Evolutionary conservation across 139 green algal genomes (phyloP), one percentile per base, ranked within the genome.

Genomic region (Axilococcus clingmanii): DNA sequence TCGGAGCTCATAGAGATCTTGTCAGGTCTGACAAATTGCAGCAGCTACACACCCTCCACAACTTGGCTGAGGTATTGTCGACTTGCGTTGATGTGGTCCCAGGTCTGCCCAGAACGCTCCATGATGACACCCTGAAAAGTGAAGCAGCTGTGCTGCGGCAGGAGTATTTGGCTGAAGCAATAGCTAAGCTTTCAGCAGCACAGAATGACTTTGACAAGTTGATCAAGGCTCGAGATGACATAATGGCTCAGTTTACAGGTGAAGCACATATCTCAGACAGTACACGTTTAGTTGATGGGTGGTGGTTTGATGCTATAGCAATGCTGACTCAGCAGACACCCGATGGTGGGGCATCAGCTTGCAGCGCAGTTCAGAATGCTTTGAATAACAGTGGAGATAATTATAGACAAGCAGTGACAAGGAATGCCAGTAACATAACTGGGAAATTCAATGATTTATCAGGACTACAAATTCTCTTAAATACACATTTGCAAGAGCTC

Each of bases 1-100:
- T 47, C 1, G 68, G 71, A 9, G 28, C n/a, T 16, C 74, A 75
- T 48, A 40, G 53, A 35, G 35, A 28, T 3, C 20, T 54, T 4
- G 59, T 94, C 4, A 62, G 70, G 5, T 59, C 74, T 14, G 86
- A 95, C 63, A 68, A 71, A 17, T 74, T 95, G 45, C 87, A 94
- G 71, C 66, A 65, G 33, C 72, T 95, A 51, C 87, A 95, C 71
- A 83, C 81, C 9, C 53, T 95, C 17, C 55, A 83, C 72, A 95
- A 95, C 66, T 73, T 95, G 47, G 59, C 37, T 1, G 23, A 64
- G 28, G 46, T 80, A 54, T 63, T 93, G 60, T 37, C 27, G 2
- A 12, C 4, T 9, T 20, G 11, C 30, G 43, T 42, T 33, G 20
- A 41, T 7, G 41, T 28, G 16, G 30, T 36, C 29, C 43, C 60